Percentiles rank a stretch among this genome's conserved stretches.
Evolutionary conservation across 1,139 yeast species (phyloP).

Genomic region (Lodderomyces parapsilosis): DNA sequence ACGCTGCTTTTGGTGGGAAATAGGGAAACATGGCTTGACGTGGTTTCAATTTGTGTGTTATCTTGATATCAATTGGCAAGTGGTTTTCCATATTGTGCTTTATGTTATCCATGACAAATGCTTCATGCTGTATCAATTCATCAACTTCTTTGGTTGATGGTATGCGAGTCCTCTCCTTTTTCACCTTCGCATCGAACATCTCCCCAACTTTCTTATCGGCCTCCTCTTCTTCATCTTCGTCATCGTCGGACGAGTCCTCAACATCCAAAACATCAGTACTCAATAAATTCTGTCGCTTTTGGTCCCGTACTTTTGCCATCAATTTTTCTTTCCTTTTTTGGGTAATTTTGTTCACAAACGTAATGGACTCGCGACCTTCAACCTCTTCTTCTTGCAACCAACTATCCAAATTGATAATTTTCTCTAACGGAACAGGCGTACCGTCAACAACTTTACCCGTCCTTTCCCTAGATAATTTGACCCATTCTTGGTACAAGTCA

Average conservation of each 20-base stretch:
- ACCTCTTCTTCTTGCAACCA: constrained; percentile 50
- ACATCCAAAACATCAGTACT: constrained; percentile 42
- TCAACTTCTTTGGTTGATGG: constrained; percentile 17
- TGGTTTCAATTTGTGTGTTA: constrained; percentile 55
- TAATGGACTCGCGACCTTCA: constrained; percentile 47
- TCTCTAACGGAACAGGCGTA: constrained; percentile 53
- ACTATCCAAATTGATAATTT: constrained; percentile 27
- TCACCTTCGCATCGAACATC: constrained; percentile 9
- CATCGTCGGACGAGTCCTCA: constrained; percentile 41
- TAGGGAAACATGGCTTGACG: constrained; percentile 79
- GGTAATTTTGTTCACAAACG: constrained; percentile 47
- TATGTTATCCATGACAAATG: constrained; percentile 40
- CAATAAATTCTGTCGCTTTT: constrained; percentile 54
- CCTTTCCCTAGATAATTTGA: constrained; percentile 33
- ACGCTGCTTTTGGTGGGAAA: constrained; percentile 44
- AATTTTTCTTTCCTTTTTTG: constrained; percentile 45
- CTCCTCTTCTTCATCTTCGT: constrained; percentile 22
- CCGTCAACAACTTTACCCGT: constrained; percentile 54
- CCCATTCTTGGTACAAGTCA: constrained; percentile 59
- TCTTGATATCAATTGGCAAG: constrained; percentile 58
- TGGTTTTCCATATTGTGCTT: constrained; percentile 39
- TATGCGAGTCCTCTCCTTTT: constrained; percentile 7
- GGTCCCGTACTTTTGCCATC: constrained; percentile 53
- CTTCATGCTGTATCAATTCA: constrained; percentile 42
- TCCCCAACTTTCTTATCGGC: constrained; percentile 7